Conservation (phyloP, 331 rosid genomes). For the Stylosanthes scabra region DNA sequence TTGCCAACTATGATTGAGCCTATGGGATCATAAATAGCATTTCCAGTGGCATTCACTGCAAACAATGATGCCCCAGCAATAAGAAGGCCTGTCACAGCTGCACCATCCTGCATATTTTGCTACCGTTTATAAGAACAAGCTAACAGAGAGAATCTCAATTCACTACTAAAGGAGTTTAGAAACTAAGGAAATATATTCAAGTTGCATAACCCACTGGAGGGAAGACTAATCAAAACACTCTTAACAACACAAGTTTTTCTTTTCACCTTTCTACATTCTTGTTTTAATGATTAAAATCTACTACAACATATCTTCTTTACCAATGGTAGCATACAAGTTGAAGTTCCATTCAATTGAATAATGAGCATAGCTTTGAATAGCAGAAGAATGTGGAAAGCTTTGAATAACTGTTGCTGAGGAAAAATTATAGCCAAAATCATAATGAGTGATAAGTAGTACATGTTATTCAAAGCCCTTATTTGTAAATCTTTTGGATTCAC, state of each 20-base stretch:
- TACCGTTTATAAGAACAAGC: constrained; percentile 31
- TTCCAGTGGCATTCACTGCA: constrained; percentile 85
- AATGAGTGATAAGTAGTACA: neutral
- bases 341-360: constrained; percentile 17
- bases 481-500: neutral
- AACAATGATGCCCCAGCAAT: constrained; percentile 95
- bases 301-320: constrained; percentile 23
- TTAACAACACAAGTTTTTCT: constrained; percentile 1
- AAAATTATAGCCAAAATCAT: constrained; percentile 3
- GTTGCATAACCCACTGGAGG: constrained; percentile 24
- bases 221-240: constrained; percentile 6
- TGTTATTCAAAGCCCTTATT: constrained; percentile 25
- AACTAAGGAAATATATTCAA: constrained; percentile 22
- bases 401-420: constrained; percentile 22
- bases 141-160: constrained; percentile 10
- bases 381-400: constrained; percentile 14
- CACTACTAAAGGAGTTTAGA: neutral
- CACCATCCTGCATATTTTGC: constrained; percentile 86
- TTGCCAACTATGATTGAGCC: constrained; percentile 95
- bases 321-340: constrained; percentile 7
- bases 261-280: neutral
- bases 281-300: constrained; percentile 26
- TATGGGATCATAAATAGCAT: constrained; percentile 92
- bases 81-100: constrained; percentile 91
- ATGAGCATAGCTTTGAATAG: neutral